Base-by-base conservation (phyloP, 108 stramenopile genomes). In the Fistulifera pelliculosa region DNA sequence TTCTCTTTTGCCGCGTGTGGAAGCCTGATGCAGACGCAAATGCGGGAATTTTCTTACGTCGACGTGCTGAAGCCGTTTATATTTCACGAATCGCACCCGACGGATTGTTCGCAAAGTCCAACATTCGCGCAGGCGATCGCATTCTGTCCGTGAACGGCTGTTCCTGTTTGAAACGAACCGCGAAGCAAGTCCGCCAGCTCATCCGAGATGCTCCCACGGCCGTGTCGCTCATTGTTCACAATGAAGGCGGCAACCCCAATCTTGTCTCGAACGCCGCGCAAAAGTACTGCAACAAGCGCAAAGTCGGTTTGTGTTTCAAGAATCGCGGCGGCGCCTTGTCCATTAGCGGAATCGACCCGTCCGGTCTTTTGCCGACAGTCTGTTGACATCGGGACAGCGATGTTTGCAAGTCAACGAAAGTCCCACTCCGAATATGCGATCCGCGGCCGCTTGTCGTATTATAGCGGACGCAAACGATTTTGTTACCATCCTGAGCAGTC, bases 91-190 rank as follows among this genome's bases (percentile, higher is more conserved):
- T 66, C 7, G 1, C 24, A 15, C 13, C 49, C 15, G 40, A 59
- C 22, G 65, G 65, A 2, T 25, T 53, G 39, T 66, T 66, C 58
- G 56, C 21, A 1, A 27, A 52, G 13, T 53, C 65, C 15, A 18
- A 47, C 26, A 19, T 66, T 22, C 51, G 49, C 27, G 38, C 35
- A 1, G 65, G 65, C 11, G 58, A 66, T 42, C 25, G 47, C n/a
- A 8, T 66, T 27, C 22, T 57, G 3, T 25, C 51, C 15, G 58
- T 66, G 41, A 66, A 66, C 41, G 56, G 56, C 0, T 17, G 26
- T 13, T 13, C n/a, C 13, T 59, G 57, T 23, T 48, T 58, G 23
- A 17, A 25, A 17, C 41, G 38, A 28, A 40, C 41, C 24, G 49
- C 26, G 39, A 23, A 19, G 12, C 27, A 27, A 27, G 31, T 54